Percentiles rank a stretch among this genome's conserved stretches.
Evolutionary conservation across 306 rosid genomes (phyloP).

Genomic region (Prunus davidiana): DNA sequence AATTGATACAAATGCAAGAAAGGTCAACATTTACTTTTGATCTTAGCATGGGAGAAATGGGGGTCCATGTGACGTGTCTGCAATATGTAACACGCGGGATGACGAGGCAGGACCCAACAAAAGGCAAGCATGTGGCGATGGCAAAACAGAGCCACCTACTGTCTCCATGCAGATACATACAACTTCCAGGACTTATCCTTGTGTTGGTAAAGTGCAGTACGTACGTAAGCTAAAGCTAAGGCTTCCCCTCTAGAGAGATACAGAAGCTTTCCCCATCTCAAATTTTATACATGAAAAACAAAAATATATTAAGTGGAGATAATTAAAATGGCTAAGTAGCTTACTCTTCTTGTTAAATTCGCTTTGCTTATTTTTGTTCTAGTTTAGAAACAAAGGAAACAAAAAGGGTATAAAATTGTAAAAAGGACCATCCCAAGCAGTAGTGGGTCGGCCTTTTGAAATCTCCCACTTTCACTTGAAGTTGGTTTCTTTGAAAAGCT

Average conservation of each 20-base stretch:
- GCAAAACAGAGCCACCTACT: slow-evolving; percentile 6
- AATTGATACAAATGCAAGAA: neutral
- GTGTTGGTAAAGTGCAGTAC: neutral
- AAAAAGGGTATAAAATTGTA: neutral
- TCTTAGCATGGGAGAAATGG: neutral
- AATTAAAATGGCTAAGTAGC: neutral
- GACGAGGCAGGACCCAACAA: slow-evolving; percentile 29
- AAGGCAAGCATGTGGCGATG: slow-evolving; percentile 22
- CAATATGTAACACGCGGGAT: slow-evolving; percentile 21
- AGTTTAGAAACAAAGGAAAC: neutral
- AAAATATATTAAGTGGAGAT: neutral
- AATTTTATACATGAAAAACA: neutral
- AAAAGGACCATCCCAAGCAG: neutral
- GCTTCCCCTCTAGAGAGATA: neutral
- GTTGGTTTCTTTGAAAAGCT: neutral
- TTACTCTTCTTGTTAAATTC: neutral
- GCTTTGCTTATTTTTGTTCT: neutral
- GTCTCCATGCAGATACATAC: neutral
- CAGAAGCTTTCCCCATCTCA: neutral
- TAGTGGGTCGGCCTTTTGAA: neutral
- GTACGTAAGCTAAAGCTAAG: neutral
- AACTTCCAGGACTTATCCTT: neutral
- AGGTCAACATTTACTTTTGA: slow-evolving; percentile 20
- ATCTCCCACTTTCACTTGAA: neutral
- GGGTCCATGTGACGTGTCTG: slow-evolving; percentile 4